Evolutionary conservation across 306 rosid genomes (phyloP), one percentile per base, ranked within the genome.

Genomic region (Fragaria ananassa): DNA sequence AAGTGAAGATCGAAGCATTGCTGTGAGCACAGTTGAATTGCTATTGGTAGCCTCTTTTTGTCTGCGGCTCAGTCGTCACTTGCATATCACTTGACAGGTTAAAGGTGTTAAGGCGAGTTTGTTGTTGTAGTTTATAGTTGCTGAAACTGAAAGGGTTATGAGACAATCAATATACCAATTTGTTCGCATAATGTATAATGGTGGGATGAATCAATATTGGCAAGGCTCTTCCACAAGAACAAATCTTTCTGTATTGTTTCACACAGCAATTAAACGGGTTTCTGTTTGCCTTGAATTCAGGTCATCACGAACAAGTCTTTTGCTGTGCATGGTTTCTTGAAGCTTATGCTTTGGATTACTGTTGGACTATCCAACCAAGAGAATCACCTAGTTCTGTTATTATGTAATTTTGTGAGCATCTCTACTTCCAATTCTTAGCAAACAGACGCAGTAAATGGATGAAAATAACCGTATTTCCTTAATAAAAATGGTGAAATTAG

Each of bases 1-100:
- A 86, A 69, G 51, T 88, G 88, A 86, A 54, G 69, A 41, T 41
- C 18, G 9, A 2, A 15, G 41, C 27, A n/a, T 44, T 44, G 34
- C 19, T 73, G 25, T 25, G 8, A 47, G 56, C 39, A 9, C 15
- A 50, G 42, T 41, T 23, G 21, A 35, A 7, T 9, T 71, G 42
- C 50, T 12, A 14, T 31, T 71, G 65, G 4, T 17, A 35, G 46
- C 31, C 19, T 18, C 46, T 41, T 15, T 39, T 27, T 47, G 44
- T 10, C 51, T n/a, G 71, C 31, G 2, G 71, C 71, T 9, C 42
- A 41, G 71, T 66, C 8, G 29, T 37, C 42, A 19, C 67, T 13
- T 12, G 19, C 60, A 18, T 2, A 53, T 54, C 18, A 62, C 21
- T 31, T 31, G 68, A 62, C 42, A 13, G 41, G 41, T 31, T 25